phyloP scores from a whole-genome alignment of 306 rosid species.

The Glycine latifolia region DNA sequence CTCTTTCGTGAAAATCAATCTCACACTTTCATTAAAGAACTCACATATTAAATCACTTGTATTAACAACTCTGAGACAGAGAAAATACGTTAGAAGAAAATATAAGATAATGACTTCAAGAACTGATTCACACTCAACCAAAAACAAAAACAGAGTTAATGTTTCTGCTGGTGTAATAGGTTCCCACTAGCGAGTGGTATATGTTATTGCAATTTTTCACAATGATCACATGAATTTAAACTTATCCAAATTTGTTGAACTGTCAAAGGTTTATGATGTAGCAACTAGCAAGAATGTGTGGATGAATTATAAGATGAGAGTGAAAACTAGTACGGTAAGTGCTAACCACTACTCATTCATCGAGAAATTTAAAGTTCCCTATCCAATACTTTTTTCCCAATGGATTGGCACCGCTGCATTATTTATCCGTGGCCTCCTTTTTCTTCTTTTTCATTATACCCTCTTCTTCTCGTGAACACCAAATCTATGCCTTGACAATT shows the following conservation, averaged over 20 bases:
- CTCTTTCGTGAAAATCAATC: neutral
- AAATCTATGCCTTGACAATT: slow-evolving; percentile 33
- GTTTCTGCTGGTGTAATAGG: no score
- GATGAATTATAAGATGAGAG: slow-evolving; percentile 22
- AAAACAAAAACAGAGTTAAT: no score
- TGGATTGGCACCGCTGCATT: neutral
- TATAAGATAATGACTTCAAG: no score
- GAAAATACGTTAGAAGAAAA: no score
- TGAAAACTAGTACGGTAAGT: slow-evolving; percentile 8
- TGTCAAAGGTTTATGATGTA: neutral
- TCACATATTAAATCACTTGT: no score
- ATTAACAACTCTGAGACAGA: no score
- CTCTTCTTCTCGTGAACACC: slow-evolving; percentile 47
- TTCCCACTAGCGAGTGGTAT: no score
- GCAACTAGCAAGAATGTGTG: slow-evolving; percentile 23
- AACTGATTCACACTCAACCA: no score
- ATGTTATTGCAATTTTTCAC: no score
- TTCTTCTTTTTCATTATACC: slow-evolving; percentile 18
- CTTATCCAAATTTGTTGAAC: slow-evolving; percentile 34
- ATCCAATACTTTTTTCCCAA: neutral
- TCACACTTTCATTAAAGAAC: neutral
- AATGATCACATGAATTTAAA: neutral
- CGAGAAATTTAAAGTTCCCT: neutral
- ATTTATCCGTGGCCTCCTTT: slow-evolving; percentile 39
- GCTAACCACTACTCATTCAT: no score